A percentile compares a stretch with the other conserved stretches of the same genome.
Evolutionary conservation across 306 rosid genomes (phyloP).

Genomic region (Luffa acutangula): DNA sequence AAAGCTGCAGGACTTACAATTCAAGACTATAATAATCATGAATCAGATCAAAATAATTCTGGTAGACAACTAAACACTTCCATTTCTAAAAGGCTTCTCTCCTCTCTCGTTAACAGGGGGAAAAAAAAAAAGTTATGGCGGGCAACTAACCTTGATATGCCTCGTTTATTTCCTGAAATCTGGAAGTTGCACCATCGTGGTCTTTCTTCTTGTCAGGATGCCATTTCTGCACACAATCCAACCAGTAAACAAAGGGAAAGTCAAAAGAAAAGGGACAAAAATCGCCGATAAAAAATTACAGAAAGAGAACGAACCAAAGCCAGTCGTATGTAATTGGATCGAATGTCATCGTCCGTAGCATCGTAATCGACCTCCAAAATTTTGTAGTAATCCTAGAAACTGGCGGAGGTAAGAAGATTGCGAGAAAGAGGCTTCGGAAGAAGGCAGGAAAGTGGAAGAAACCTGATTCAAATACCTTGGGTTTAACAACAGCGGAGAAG

Average conservation of each 20-base stretch:
- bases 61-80: background rate
- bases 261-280: background rate
- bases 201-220: constrained; percentile 90
- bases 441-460: background rate
- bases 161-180: constrained; percentile 87
- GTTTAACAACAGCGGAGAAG: constrained; percentile 49
- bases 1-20: background rate
- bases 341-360: constrained; percentile 80
- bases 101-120: background rate
- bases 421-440: background rate
- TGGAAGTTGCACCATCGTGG: constrained; percentile 51
- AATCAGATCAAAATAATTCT: background rate
- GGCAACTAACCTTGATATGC: constrained; percentile 62
- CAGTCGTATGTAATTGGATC: constrained; percentile 82
- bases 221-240: constrained; percentile 56
- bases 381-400: constrained; percentile 70
- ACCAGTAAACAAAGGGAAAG: background rate
- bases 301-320: constrained; percentile 53
- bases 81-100: background rate
- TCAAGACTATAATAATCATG: background rate
- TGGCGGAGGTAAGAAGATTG: background rate
- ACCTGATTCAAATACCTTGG: constrained; percentile 41
- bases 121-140: background rate
- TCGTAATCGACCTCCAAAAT: constrained; percentile 87
- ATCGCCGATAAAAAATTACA: background rate